Evolutionary conservation across 345 rosid genomes (phyloP), one percentile per base, ranked within the genome.

Genomic region (Arabis hirsuta): DNA sequence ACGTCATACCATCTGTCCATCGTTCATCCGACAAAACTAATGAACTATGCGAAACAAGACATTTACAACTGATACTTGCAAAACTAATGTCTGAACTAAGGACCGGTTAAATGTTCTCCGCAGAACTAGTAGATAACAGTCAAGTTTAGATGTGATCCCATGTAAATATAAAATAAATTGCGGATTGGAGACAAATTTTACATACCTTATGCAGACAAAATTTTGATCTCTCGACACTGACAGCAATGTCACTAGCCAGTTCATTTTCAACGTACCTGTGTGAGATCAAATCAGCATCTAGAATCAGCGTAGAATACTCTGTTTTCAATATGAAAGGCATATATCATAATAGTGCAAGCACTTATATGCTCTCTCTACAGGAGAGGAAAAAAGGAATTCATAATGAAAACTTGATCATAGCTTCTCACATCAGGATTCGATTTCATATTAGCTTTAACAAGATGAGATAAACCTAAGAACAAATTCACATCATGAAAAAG

Each of bases 191-290:
- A 34, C 11, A 22, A 39, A 9, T 11, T 7, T 3, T 41, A 48
- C 52, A 76, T 88, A 92, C 98, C 98, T 92, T 92, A 56, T 92
- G 98, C 41, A 92, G 80, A 77, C 76, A 82, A 73, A 89, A 92
- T 77, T 83, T 89, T 36, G 81, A 67, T 62, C 86, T 89, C 6
- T 85, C 88, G 2, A 89, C 82, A 53, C 29, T 82, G 70, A 88
- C 78, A 54, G 64, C 76, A 77, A 88, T 77, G 68, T 92, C 98
- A 20, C 90, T 78, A 34, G 90, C 87, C 79, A 92, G 83, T 82
- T 92, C 98, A 67, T 82, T 85, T 62, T 89, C 81, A 20, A 82
- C 89, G 45, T 72, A 86, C 81, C 98, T 92, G 86, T 70, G 45
- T 31, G 20, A 50, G 26, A 63, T 63, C 6, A 32, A 32, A 50